A percentile compares a stretch with the other conserved stretches of the same genome.
Conservation (phyloP, 1,284 basidiomycete genomes). For the Athelia sp. region DNA sequence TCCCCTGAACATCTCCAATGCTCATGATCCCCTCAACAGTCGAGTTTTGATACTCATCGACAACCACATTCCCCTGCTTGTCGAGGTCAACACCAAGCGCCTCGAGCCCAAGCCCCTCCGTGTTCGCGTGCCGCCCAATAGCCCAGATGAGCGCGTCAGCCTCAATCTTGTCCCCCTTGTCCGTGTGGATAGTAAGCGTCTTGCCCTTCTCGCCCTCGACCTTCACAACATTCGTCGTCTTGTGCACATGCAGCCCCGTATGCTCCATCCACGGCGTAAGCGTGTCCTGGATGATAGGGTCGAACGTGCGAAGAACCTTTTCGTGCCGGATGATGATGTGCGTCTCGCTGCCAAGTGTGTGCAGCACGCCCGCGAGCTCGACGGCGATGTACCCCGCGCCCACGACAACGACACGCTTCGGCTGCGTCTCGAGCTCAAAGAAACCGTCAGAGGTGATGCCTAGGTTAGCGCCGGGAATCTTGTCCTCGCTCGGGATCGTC, state of each 20-base stretch:
- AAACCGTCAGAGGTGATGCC: constrained; percentile 96
- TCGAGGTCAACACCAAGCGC: constrained; percentile 75
- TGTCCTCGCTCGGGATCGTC: constrained; percentile 71
- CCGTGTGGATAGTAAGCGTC: constrained; percentile 64
- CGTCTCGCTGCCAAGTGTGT: constrained; percentile 85
- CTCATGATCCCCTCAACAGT: constrained; percentile 71
- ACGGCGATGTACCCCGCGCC: constrained; percentile 98
- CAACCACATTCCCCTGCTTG: constrained; percentile 77
- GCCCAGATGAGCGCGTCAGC: constrained; percentile 94
- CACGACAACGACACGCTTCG: constrained; percentile 89
- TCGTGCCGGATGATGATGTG: constrained; percentile 90
- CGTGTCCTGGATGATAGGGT: constrained; percentile 82
- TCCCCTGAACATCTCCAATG: constrained; percentile 92
- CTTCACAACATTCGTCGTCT: constrained; percentile 68
- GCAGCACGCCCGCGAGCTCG: constrained; percentile 88
- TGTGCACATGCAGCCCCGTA: constrained; percentile 87
- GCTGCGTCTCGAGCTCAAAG: constrained; percentile 89
- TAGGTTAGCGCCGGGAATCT: constrained; percentile 85
- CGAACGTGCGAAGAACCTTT: constrained; percentile 89
- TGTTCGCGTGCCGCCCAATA: constrained; percentile 85
- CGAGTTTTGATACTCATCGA: constrained; percentile 91
- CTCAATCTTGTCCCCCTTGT: constrained; percentile 73
- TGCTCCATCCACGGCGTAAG: constrained; percentile 95
- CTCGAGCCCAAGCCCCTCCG: constrained; percentile 75
- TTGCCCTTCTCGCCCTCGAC: constrained; percentile 73